Conservation (phyloP, 2,329 filamentous ascomycete genomes). For the Penicillium hesseltinei region DNA sequence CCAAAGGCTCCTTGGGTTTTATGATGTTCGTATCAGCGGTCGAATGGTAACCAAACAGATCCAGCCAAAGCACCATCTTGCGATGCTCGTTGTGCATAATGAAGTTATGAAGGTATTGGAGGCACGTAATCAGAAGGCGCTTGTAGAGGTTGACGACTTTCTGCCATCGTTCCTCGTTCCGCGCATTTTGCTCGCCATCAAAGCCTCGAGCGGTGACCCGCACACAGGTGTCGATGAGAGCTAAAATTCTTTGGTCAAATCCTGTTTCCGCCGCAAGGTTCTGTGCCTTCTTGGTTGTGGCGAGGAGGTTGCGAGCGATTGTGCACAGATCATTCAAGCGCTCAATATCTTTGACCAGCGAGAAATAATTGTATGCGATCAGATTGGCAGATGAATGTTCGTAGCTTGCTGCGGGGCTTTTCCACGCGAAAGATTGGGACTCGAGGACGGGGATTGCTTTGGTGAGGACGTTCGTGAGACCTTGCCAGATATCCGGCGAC, state of each 20-base stretch:
- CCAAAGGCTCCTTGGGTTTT: constrained; percentile 43
- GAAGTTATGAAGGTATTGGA: constrained; percentile 67
- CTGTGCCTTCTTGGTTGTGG: constrained; percentile 60
- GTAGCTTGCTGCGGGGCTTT: constrained; percentile 57
- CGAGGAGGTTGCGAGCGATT: constrained; percentile 62
- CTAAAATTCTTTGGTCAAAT: constrained; percentile 61
- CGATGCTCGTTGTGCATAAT: constrained; percentile 64
- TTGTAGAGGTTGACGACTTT: constrained; percentile 65
- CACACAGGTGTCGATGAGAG: constrained; percentile 63
- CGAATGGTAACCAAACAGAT: constrained; percentile 60
- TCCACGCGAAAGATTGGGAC: constrained; percentile 60
- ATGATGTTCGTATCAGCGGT: constrained; percentile 47
- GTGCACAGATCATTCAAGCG: constrained; percentile 61
- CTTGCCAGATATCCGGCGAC: constrained; percentile 58
- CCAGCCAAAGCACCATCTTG: constrained; percentile 64
- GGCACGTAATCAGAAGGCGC: constrained; percentile 62
- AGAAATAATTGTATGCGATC: constrained; percentile 60
- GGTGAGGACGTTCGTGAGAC: constrained; percentile 56
- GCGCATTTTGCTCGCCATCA: constrained; percentile 61
- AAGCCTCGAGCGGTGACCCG: constrained; percentile 63
- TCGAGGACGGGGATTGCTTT: constrained; percentile 62
- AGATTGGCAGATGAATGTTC: constrained; percentile 59
- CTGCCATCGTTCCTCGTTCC: constrained; percentile 65
- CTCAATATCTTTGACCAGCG: constrained; percentile 61
- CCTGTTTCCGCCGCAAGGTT: constrained; percentile 60